A percentile compares a stretch with the other conserved stretches of the same genome.
These are phyloP conservation scores for Begonia fuchsioides DNA, from an alignment of 306 rosid genomes.

Conservation along the genomic window DNA sequence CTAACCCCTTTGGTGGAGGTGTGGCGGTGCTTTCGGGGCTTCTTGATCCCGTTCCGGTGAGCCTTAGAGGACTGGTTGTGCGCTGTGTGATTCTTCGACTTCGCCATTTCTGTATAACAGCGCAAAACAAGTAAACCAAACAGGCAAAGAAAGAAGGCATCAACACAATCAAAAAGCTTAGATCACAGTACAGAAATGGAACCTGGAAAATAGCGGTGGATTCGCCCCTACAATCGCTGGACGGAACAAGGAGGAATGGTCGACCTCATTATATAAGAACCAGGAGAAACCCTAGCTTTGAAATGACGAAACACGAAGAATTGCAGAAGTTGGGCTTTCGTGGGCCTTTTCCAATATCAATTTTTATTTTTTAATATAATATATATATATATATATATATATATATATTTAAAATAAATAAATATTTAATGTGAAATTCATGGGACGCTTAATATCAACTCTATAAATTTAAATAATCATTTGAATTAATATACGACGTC, in stretches of 20 bases:
- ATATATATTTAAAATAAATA: too few relatives aligned
- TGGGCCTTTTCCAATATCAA: too few relatives aligned
- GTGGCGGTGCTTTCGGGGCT: conserved; percentile 90
- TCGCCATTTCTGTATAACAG: conserved; percentile 57
- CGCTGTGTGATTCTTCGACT: conserved; percentile 99
- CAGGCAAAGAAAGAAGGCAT: neutral
- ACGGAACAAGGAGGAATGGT: neutral
- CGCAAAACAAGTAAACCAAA: neutral
- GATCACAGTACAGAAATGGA: neutral
- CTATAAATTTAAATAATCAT: too few relatives aligned
- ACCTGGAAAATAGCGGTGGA: conserved; percentile 8
- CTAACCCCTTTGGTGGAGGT: conserved; percentile 93
- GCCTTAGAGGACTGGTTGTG: conserved; percentile 98
- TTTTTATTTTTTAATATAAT: too few relatives aligned
- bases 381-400: too few relatives aligned
- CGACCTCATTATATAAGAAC: conserved; percentile 7
- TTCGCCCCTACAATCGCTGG: neutral
- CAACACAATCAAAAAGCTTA: too few relatives aligned
- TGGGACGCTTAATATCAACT: too few relatives aligned
- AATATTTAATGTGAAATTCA: too few relatives aligned
- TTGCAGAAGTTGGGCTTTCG: neutral
- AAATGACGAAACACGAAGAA: conserved; percentile 17
- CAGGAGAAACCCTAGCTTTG: conserved; percentile 25
- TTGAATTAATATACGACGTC: too few relatives aligned
- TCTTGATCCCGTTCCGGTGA: conserved; percentile 94